Percentiles rank a stretch among this genome's conserved stretches.
These are phyloP conservation scores for Neonectria punicea DNA, from an alignment of 2,329 filamentous ascomycete species.

Conservation along the genomic window DNA sequence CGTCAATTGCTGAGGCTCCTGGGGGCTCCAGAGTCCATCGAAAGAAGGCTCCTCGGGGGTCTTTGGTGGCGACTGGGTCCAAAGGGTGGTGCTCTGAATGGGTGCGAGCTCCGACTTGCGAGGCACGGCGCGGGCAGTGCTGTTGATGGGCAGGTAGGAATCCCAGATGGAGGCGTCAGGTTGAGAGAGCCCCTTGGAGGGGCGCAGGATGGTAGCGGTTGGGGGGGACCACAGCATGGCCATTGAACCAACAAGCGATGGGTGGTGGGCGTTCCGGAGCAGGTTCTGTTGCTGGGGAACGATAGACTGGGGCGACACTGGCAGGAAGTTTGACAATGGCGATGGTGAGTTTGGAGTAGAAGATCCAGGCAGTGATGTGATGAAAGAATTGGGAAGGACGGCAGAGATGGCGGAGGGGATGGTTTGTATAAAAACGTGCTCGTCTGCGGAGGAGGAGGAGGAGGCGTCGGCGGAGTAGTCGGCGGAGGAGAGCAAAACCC, in stretches of 20 bases:
- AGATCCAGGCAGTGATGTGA: conserved; percentile 4
- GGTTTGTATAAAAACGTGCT: conserved; percentile 20
- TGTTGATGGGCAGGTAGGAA: conserved; percentile 44
- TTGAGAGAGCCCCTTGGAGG: conserved; percentile 48
- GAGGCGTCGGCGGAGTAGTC: conserved; percentile 10
- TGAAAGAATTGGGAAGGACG: background rate
- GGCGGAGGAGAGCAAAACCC: conserved; percentile 22
- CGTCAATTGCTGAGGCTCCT: conserved; percentile 14
- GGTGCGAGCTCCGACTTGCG: conserved; percentile 41
- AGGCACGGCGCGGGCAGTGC: conserved; percentile 44
- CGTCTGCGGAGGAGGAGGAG: background rate
- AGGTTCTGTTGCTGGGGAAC: conserved; percentile 22
- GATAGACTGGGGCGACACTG: conserved; percentile 14
- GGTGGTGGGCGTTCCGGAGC: conserved; percentile 18
- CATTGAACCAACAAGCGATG: conserved; percentile 31
- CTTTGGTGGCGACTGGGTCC: conserved; percentile 42
- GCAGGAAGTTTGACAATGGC: conserved; percentile 20
- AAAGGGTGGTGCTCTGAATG: conserved; percentile 52
- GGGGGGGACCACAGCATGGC: conserved; percentile 41
- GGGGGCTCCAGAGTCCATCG: conserved; percentile 39
- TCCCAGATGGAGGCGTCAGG: conserved; percentile 52
- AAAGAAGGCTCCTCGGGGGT: conserved; percentile 26
- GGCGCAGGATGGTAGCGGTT: conserved; percentile 31
- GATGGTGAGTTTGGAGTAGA: conserved; percentile 15
- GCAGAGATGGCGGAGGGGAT: conserved; percentile 24